Evolutionary conservation across 208 protist species (phyloP).

Genomic region (Leishmania martiniquensis): DNA sequence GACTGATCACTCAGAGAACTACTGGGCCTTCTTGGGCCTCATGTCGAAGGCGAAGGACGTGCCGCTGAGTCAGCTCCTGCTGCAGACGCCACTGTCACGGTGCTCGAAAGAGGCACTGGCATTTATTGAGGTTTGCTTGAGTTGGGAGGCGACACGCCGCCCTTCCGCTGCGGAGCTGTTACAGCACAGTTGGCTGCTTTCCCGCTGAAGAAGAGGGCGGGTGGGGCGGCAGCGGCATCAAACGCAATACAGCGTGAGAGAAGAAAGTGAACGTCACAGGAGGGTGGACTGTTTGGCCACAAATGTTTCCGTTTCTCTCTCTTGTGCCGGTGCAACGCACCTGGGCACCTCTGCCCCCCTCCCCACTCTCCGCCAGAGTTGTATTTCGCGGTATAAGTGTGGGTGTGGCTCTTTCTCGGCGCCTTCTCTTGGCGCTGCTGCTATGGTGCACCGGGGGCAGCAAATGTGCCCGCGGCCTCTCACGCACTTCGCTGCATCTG

Average conservation of each 20-base stretch:
- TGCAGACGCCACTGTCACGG: conserved; percentile 6
- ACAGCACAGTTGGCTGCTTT: conserved; percentile 25
- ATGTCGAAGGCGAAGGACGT: conserved; percentile 2
- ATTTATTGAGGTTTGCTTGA: conserved; percentile 39
- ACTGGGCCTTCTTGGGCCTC: conserved; percentile 19
- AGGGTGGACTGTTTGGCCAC: background rate
- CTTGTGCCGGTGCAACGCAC: background rate
- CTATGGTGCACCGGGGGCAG: background rate
- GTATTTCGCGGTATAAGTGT: too few species aligned
- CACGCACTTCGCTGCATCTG: background rate
- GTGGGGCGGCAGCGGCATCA: background rate
- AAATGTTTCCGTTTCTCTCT: background rate
- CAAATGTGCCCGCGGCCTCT: background rate
- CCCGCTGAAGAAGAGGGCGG: background rate
- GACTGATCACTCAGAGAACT: background rate
- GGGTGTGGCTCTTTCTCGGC: background rate
- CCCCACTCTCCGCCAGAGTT: too few species aligned
- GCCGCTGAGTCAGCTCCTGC: background rate
- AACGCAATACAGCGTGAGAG: background rate
- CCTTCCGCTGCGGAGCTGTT: conserved; percentile 41
- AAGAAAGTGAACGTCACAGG: background rate
- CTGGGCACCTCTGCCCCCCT: background rate
- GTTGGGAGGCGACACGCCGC: conserved; percentile 36
- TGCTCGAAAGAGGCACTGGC: conserved; percentile 16
- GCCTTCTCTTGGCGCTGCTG: background rate